Evolutionary conservation across 2,329 filamentous ascomycete species (phyloP).

Genomic region (Scedosporium aurantiacum): DNA sequence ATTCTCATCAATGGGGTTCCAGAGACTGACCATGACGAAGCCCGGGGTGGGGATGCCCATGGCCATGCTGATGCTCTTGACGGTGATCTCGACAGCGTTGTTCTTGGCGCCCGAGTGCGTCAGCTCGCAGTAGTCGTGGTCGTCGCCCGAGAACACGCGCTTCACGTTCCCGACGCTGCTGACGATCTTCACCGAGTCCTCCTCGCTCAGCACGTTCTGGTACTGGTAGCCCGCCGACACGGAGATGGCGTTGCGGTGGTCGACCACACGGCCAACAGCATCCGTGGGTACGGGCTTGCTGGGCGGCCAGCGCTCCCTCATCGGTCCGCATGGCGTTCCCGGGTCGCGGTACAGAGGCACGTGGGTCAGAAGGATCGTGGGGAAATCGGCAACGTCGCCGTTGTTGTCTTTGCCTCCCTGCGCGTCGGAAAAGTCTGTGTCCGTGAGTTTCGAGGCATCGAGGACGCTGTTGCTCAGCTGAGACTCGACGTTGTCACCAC

Average conservation of each 20-base stretch:
- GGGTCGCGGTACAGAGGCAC: slow-evolving; percentile 77
- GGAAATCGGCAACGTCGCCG: slow-evolving; percentile 47
- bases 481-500: slow-evolving; percentile 45
- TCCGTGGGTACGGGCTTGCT: slow-evolving; percentile 40
- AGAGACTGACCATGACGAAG: slow-evolving; percentile 79
- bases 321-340: slow-evolving; percentile 77
- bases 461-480: slow-evolving; percentile 46
- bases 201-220: slow-evolving; percentile 77
- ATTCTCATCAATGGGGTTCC: slow-evolving; percentile 69
- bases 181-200: slow-evolving; percentile 65
- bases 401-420: not conserved
- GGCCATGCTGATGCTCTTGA: slow-evolving; percentile 90
- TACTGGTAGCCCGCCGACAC: slow-evolving; percentile 84
- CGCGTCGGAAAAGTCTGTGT: slow-evolving; percentile 11
- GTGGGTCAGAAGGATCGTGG: slow-evolving; percentile 81
- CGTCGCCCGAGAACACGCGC: slow-evolving; percentile 88
- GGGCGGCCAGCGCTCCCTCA: slow-evolving; percentile 75
- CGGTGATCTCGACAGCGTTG: slow-evolving; percentile 71
- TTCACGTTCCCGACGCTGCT: slow-evolving; percentile 69
- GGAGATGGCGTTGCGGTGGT: slow-evolving; percentile 67
- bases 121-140: slow-evolving; percentile 95
- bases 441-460: slow-evolving; percentile 22
- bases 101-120: slow-evolving; percentile 60
- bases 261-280: slow-evolving; percentile 20
- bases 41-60: slow-evolving; percentile 88